These are phyloP conservation scores for Ilyonectria mors-panacis DNA, from an alignment of 2,329 filamentous ascomycete species.

Conservation along the genomic window DNA sequence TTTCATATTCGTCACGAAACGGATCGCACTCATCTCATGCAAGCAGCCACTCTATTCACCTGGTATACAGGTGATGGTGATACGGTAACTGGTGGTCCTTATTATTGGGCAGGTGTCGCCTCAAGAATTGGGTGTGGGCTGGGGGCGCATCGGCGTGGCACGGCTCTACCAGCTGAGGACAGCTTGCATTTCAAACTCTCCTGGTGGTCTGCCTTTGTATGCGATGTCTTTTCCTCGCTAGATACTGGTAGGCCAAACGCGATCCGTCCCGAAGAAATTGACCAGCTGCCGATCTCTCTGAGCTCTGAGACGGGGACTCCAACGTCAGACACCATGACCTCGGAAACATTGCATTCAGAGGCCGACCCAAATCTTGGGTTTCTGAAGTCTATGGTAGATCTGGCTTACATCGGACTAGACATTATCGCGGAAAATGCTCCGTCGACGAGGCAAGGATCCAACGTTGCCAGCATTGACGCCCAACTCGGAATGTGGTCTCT, in stretches of 20 bases:
- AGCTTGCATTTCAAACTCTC: slow-evolving; percentile 39
- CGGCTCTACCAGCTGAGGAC: slow-evolving; percentile 32
- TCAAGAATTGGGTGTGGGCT: slow-evolving; percentile 41
- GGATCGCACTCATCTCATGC: slow-evolving; percentile 42
- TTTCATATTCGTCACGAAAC: slow-evolving; percentile 45
- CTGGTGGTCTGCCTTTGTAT: slow-evolving; percentile 44
- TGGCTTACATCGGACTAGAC: slow-evolving; percentile 42
- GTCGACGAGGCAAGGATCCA: slow-evolving; percentile 26
- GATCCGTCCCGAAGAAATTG: slow-evolving; percentile 43
- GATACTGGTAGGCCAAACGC: slow-evolving; percentile 42
- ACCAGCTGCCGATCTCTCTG: slow-evolving; percentile 38
- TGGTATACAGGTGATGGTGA: slow-evolving; percentile 43
- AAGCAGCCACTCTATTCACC: slow-evolving; percentile 41
- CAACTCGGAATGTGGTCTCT: slow-evolving; percentile 39
- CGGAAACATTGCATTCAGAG: slow-evolving; percentile 11
- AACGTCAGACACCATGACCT: neutral
- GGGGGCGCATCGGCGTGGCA: slow-evolving; percentile 37
- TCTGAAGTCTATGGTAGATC: slow-evolving; percentile 36
- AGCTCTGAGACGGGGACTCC: slow-evolving; percentile 35
- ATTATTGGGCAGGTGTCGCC: slow-evolving; percentile 44
- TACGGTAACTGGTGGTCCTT: slow-evolving; percentile 40
- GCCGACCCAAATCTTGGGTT: slow-evolving; percentile 31
- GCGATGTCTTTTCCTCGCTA: slow-evolving; percentile 39
- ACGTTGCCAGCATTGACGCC: slow-evolving; percentile 37
- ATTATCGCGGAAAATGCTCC: slow-evolving; percentile 39